phyloP scores from a whole-genome alignment of 371 early-diverging fungal species.

The Basidiobolus meristosporus region DNA sequence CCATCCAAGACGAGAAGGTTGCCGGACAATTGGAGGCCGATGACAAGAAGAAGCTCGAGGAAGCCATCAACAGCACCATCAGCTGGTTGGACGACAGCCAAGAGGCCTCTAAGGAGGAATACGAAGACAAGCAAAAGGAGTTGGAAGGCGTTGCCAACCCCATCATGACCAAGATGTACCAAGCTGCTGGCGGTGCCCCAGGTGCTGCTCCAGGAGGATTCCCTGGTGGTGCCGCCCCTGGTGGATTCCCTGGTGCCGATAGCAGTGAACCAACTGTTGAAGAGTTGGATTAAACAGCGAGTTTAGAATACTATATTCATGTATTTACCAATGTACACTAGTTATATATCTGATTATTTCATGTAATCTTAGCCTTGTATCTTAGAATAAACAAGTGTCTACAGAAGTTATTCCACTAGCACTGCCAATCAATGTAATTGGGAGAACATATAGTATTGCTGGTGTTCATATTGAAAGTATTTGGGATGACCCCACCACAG shows the following conservation, averaged over 20 bases:
- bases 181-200: slow-evolving; percentile 45
- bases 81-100: slow-evolving; percentile 74
- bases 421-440: no score
- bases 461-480: no score
- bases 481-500: no score
- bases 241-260: slow-evolving; percentile 7
- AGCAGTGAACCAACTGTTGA: slow-evolving; percentile 13
- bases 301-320: neutral
- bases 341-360: neutral
- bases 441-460: no score
- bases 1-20: slow-evolving; percentile 72
- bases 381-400: no score
- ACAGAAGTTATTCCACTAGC: no score
- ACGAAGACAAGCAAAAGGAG: slow-evolving; percentile 85
- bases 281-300: slow-evolving; percentile 16
- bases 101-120: slow-evolving; percentile 89
- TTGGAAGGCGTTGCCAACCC: slow-evolving; percentile 89
- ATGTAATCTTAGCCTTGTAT: no score
- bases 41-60: slow-evolving; percentile 69
- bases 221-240: slow-evolving; percentile 25
- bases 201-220: slow-evolving; percentile 37
- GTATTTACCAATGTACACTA: neutral
- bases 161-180: slow-evolving; percentile 83
- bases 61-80: slow-evolving; percentile 69
- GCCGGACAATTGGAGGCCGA: slow-evolving; percentile 52